Conservation (phyloP, 176 grass and related monocot genomes). For the Carex cristatella region DNA sequence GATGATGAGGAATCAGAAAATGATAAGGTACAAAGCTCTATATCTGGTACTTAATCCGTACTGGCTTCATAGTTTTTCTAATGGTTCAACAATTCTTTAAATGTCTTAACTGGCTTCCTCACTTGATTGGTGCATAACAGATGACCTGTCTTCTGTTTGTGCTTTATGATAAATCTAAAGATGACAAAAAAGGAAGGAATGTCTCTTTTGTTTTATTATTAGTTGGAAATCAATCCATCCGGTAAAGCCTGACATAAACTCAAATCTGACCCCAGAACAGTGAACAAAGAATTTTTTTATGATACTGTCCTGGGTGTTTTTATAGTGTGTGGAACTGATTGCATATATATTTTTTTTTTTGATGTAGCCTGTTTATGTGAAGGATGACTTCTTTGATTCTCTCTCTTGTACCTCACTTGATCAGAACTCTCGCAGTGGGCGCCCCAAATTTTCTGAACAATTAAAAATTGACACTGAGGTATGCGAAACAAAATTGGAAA, state of each 20-base stretch:
- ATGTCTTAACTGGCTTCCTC: neutral
- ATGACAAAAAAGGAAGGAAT: neutral
- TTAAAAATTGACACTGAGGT: constrained; percentile 90
- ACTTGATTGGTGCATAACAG: neutral
- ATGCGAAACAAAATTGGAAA: neutral
- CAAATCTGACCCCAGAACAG: constrained; percentile 13
- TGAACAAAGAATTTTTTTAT: neutral
- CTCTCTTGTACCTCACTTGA: constrained; percentile 76
- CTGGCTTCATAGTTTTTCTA: neutral
- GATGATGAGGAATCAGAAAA: constrained; percentile 46
- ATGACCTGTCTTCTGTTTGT: neutral
- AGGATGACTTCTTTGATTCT: constrained; percentile 97
- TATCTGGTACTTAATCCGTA: neutral
- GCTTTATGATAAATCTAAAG: neutral
- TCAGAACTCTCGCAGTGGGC: constrained; percentile 52
- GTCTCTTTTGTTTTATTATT: neutral
- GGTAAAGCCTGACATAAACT: constrained; percentile 39
- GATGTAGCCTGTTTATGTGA: constrained; percentile 72
- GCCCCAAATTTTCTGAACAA: constrained; percentile 77
- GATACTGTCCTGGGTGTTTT: constrained; percentile 18
- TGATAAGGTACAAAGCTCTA: constrained; percentile 20
- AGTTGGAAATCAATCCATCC: constrained; percentile 2
- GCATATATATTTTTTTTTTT: neutral
- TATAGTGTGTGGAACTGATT: constrained; percentile 16
- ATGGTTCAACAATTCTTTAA: neutral